Conservation (phyloP, 306 rosid genomes). For the Lathyrus aphaca region DNA sequence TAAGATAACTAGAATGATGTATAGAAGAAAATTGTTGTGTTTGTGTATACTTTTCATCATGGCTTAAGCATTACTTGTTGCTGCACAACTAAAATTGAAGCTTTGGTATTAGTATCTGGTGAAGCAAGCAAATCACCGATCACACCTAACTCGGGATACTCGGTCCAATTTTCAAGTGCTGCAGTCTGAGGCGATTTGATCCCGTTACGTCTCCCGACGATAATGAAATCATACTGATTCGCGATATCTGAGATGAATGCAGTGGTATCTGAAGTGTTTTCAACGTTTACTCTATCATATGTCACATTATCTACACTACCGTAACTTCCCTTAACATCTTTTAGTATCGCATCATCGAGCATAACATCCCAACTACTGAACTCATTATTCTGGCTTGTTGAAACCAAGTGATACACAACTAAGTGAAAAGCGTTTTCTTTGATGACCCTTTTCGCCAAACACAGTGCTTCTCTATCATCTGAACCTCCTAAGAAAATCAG, state of each 20-base stretch:
- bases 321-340: background rate
- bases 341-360: conserved; percentile 7
- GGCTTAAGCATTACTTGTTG: conserved; percentile 3
- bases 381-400: background rate
- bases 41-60: background rate
- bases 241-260: background rate
- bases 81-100: conserved; percentile 22
- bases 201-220: conserved; percentile 16
- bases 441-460: conserved; percentile 5
- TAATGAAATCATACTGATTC: background rate
- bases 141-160: conserved; percentile 14
- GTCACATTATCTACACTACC: background rate
- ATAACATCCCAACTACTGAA: background rate
- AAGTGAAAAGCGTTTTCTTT: background rate
- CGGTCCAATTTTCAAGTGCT: background rate
- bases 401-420: conserved; percentile 2
- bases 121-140: conserved; percentile 34
- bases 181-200: conserved; percentile 13
- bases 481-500: conserved; percentile 4
- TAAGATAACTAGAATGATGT: background rate
- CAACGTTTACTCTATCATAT: background rate
- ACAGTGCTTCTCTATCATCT: conserved; percentile 27
- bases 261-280: background rate
- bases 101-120: conserved; percentile 6
- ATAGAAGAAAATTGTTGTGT: background rate